Evolutionary conservation across 208 protist species (phyloP).

Genomic region (Polymyxa betae): DNA sequence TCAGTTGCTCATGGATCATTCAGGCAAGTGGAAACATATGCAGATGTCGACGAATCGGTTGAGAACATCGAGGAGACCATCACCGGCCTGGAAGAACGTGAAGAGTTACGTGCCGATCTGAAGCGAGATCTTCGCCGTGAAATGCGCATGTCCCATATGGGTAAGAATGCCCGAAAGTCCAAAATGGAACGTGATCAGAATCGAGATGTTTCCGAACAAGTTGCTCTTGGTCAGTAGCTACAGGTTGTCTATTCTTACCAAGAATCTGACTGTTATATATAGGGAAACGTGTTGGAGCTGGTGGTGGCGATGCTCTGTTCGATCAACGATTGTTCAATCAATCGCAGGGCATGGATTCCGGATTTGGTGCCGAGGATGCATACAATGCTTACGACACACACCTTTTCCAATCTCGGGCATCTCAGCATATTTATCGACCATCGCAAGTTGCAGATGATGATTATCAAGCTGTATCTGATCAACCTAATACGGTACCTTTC

Average conservation of each 20-base stretch:
- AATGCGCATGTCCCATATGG: slow-evolving; percentile 64
- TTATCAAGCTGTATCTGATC: slow-evolving; percentile 48
- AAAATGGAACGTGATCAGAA: slow-evolving; percentile 70
- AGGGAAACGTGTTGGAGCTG: slow-evolving; percentile 58
- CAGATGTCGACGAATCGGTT: neutral
- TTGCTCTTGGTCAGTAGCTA: slow-evolving; percentile 76
- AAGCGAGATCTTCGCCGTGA: slow-evolving; percentile 77
- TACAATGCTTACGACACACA: slow-evolving; percentile 84
- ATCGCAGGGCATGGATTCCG: slow-evolving; percentile 67
- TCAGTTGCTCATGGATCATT: neutral
- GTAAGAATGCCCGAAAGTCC: slow-evolving; percentile 48
- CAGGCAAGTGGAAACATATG: slow-evolving; percentile 3
- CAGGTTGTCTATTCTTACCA: neutral
- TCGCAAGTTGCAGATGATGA: slow-evolving; percentile 60
- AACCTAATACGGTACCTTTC: slow-evolving; percentile 42
- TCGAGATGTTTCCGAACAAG: slow-evolving; percentile 81
- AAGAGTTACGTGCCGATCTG: slow-evolving; percentile 76
- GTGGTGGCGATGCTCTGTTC: slow-evolving; percentile 73
- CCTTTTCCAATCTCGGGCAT: slow-evolving; percentile 69
- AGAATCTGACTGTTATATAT: neutral
- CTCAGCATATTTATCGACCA: slow-evolving; percentile 72
- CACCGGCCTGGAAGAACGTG: slow-evolving; percentile 63
- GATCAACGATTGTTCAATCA: slow-evolving; percentile 84
- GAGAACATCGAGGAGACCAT: neutral
- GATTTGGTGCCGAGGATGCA: slow-evolving; percentile 78